Evolutionary conservation across 2,329 filamentous ascomycete species (phyloP).

Genomic region (Fusarium abutilonis): DNA sequence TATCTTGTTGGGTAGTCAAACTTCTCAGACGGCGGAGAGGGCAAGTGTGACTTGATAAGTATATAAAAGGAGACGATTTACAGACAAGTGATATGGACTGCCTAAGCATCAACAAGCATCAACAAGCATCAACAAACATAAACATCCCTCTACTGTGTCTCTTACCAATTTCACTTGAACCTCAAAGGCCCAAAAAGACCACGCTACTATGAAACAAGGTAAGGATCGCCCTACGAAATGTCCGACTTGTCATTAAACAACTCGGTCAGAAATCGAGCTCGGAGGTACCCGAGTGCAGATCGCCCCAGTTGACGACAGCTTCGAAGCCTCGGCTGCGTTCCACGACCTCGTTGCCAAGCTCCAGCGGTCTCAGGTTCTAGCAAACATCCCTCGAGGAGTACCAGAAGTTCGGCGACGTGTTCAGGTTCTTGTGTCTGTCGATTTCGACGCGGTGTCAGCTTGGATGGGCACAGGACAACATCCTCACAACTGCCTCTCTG

Average conservation of each 20-base stretch:
- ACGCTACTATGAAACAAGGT: not conserved
- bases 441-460: slow-evolving; percentile 64
- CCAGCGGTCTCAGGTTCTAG: not conserved
- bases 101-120: no score
- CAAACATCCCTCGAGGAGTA: not conserved
- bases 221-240: not conserved
- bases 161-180: no score
- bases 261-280: not conserved
- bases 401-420: slow-evolving; percentile 34
- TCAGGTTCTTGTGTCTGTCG: slow-evolving; percentile 44
- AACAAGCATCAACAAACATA: no score
- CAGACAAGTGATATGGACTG: no score
- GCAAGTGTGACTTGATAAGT: no score
- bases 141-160: no score
- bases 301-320: not conserved
- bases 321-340: not conserved
- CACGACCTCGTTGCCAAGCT: not conserved
- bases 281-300: slow-evolving; percentile 2
- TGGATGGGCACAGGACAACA: slow-evolving; percentile 64
- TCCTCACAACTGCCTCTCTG: slow-evolving; percentile 37
- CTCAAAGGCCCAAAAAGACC: no score
- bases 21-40: no score
- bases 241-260: not conserved
- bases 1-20: no score
- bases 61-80: no score